phyloP scores from a whole-genome alignment of 805 yeast species.

The Blastobotrys robertii region DNA sequence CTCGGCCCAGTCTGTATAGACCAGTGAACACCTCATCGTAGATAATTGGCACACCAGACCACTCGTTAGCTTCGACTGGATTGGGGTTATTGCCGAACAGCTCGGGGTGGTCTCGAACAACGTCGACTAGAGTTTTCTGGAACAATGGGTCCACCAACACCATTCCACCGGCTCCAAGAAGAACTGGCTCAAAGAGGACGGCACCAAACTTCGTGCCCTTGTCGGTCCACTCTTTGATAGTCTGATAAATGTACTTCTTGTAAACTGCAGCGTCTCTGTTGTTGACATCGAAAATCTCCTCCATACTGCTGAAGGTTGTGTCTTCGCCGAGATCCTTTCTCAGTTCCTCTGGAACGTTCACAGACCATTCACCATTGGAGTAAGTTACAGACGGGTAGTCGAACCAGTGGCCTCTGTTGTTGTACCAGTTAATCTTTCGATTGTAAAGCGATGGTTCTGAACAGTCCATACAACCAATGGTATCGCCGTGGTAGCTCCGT shows the following conservation, averaged over 20 bases:
- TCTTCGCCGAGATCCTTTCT: slow-evolving; percentile 3
- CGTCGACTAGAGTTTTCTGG: slow-evolving; percentile 16
- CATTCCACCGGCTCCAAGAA: slow-evolving; percentile 24
- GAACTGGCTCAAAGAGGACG: slow-evolving; percentile 18
- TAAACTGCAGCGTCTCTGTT: slow-evolving; percentile 8
- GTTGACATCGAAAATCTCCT: slow-evolving; percentile 11
- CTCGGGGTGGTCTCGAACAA: slow-evolving; percentile 10
- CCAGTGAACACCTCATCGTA: slow-evolving; percentile 22
- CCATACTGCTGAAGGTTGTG: slow-evolving; percentile 7
- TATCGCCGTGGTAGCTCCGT: slow-evolving; percentile 21
- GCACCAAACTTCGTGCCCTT: slow-evolving; percentile 19
- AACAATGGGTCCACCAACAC: slow-evolving; percentile 17
- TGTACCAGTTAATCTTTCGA: slow-evolving; percentile 18
- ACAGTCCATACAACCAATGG: slow-evolving; percentile 21
- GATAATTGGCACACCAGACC: slow-evolving; percentile 20
- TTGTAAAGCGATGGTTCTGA: slow-evolving; percentile 20
- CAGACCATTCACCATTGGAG: slow-evolving; percentile 15
- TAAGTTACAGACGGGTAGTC: slow-evolving; percentile 17
- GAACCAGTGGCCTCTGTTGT: slow-evolving; percentile 19
- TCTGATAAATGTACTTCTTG: slow-evolving; percentile 9
- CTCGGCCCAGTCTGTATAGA: slow-evolving; percentile 18
- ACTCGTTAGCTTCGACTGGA: neutral
- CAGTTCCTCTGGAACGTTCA: slow-evolving; percentile 11
- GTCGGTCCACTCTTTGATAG: slow-evolving; percentile 5
- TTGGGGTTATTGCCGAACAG: slow-evolving; percentile 6